phyloP scores from a whole-genome alignment of 2,329 filamentous ascomycete genomes.

The Fusarium clavum region DNA sequence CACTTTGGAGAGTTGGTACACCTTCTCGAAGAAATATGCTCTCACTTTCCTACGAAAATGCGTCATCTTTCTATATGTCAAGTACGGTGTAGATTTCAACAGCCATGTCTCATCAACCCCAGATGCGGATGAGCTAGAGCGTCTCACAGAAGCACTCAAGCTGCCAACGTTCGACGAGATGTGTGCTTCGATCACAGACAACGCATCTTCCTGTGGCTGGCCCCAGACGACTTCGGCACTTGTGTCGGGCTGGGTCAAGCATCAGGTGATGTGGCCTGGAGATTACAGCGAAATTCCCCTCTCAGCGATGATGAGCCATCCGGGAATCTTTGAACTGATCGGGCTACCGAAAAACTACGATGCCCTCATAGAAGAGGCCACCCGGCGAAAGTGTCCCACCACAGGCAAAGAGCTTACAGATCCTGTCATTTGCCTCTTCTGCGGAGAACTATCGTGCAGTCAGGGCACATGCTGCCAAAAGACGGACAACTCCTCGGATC shows the following conservation, averaged over 20 bases:
- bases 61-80: slow-evolving; percentile 84
- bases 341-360: slow-evolving; percentile 94
- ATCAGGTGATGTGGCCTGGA: slow-evolving; percentile 62
- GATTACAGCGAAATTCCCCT: slow-evolving; percentile 47
- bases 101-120: slow-evolving; percentile 71
- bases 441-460: slow-evolving; percentile 95
- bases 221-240: slow-evolving; percentile 59
- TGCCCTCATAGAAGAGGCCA: slow-evolving; percentile 90
- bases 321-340: slow-evolving; percentile 92
- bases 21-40: slow-evolving; percentile 82
- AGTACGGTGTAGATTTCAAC: slow-evolving; percentile 89
- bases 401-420: slow-evolving; percentile 93
- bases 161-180: slow-evolving; percentile 85
- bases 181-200: slow-evolving; percentile 68
- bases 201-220: slow-evolving; percentile 61
- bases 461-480: slow-evolving; percentile 92
- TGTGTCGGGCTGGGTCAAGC: slow-evolving; percentile 78
- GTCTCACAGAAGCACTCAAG: slow-evolving; percentile 79
- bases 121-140: slow-evolving; percentile 81
- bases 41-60: slow-evolving; percentile 90
- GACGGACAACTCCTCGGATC: slow-evolving; percentile 60
- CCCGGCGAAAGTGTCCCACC: slow-evolving; percentile 83
- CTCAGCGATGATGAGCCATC: slow-evolving; percentile 75
- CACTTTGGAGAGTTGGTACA: slow-evolving; percentile 65
- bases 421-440: slow-evolving; percentile 92